These are phyloP conservation scores for Candida piceae DNA, from an alignment of 805 yeast species.

Conservation along the genomic window DNA sequence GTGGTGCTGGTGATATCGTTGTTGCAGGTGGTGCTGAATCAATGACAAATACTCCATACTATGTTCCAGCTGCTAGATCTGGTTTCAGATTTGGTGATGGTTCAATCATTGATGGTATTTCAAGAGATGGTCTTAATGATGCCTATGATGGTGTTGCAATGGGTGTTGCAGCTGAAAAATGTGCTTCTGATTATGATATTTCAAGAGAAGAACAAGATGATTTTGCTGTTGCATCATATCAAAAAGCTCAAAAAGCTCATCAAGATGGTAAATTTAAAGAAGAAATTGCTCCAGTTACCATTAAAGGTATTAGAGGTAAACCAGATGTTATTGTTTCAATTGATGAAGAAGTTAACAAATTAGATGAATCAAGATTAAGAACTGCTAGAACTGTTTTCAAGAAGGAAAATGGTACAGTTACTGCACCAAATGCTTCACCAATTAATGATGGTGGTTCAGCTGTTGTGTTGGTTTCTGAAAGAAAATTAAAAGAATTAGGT, in stretches of 20 bases:
- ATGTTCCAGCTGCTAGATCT: conserved; percentile 74
- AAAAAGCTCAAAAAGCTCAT: conserved; percentile 79
- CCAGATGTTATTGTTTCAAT: conserved; percentile 65
- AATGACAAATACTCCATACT: conserved; percentile 95
- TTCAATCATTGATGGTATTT: conserved; percentile 77
- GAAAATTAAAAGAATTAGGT: conserved; percentile 77
- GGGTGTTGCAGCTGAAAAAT: conserved; percentile 98
- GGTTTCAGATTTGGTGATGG: conserved; percentile 91
- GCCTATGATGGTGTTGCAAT: conserved; percentile 84
- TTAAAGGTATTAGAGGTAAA: conserved; percentile 89
- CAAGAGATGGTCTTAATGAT: conserved; percentile 89
- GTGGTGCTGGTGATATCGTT: conserved; percentile 88
- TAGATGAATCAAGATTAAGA: conserved; percentile 71
- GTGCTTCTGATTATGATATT: conserved; percentile 76
- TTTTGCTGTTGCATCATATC: conserved; percentile 79
- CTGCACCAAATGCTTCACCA: conserved; percentile 96
- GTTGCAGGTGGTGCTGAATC: conserved; percentile 98
- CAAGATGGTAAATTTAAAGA: conserved; percentile 71
- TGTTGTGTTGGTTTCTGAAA: conserved; percentile 77
- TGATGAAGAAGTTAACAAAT: conserved; percentile 82
- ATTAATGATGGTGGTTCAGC: conserved; percentile 99
- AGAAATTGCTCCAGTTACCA: conserved; percentile 84
- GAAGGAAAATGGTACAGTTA: conserved; percentile 90
- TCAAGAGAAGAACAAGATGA: conserved; percentile 87
- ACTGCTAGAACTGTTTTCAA: conserved; percentile 93